These are phyloP conservation scores for Phytopythium delawarense DNA, from an alignment of 352 stramenopile genomes.

Conservation along the genomic window DNA sequence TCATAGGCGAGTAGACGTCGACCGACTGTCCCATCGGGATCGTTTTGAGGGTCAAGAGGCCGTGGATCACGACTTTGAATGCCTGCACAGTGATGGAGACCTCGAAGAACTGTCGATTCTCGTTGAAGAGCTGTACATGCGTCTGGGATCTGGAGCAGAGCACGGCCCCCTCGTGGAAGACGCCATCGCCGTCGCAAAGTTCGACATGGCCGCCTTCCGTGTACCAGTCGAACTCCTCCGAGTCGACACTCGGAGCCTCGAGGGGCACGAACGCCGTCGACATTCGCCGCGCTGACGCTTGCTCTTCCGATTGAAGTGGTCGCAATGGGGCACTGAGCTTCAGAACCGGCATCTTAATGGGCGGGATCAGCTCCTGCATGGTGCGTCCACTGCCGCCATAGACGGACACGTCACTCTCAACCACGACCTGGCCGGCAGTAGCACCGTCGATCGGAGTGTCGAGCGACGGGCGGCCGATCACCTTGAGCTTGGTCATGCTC, in stretches of 20 bases:
- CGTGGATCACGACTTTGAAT: slow-evolving; percentile 59
- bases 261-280: slow-evolving; percentile 5
- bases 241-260: slow-evolving; percentile 7
- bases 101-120: slow-evolving; percentile 47
- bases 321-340: slow-evolving; percentile 1
- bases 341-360: slow-evolving; percentile 1
- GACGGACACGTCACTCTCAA: neutral
- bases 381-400: neutral
- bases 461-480: slow-evolving; percentile 11
- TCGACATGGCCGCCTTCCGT: slow-evolving; percentile 46
- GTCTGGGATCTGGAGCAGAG: slow-evolving; percentile 34
- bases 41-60: slow-evolving; percentile 32
- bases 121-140: slow-evolving; percentile 52
- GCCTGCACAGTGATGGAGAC: slow-evolving; percentile 23
- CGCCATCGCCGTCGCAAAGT: slow-evolving; percentile 25
- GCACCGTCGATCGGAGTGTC: neutral
- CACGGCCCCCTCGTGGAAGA: slow-evolving; percentile 45
- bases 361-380: neutral
- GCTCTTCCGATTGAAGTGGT: neutral
- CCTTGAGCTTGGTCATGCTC: slow-evolving; percentile 37
- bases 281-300: neutral
- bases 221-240: slow-evolving; percentile 46
- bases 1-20: slow-evolving; percentile 56
- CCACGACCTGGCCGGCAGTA: neutral
- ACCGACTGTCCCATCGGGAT: slow-evolving; percentile 41